Evolutionary conservation across 2,329 filamentous ascomycete species (phyloP).

Genomic region (Coleophoma cylindrospora): DNA sequence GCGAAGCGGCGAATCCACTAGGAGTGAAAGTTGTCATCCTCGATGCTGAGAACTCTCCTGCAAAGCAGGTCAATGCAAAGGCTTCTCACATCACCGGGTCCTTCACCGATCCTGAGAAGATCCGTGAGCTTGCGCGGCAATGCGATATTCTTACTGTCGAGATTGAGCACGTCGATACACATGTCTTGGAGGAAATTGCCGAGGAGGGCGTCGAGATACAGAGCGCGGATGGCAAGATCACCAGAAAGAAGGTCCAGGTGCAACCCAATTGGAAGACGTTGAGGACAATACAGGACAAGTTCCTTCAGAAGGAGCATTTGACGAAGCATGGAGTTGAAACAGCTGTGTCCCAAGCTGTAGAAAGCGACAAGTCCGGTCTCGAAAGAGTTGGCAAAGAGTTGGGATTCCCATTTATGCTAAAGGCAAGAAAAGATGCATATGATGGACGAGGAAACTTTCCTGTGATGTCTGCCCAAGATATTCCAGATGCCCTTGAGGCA

Average conservation of each 20-base stretch:
- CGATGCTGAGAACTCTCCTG: slow-evolving; percentile 69
- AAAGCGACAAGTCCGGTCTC: slow-evolving; percentile 53
- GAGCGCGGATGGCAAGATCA: slow-evolving; percentile 30
- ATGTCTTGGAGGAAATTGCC: slow-evolving; percentile 78
- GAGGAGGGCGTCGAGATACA: slow-evolving; percentile 54
- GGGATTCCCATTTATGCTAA: slow-evolving; percentile 87
- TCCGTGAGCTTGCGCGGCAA: slow-evolving; percentile 69
- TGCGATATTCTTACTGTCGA: slow-evolving; percentile 87
- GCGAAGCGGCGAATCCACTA: slow-evolving; percentile 74
- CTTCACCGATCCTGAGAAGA: slow-evolving; percentile 77
- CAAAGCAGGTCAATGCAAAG: slow-evolving; percentile 80
- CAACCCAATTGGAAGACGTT: slow-evolving; percentile 85
- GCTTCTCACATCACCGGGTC: slow-evolving; percentile 74
- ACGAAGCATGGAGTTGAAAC: slow-evolving; percentile 63
- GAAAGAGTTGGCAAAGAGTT: slow-evolving; percentile 57
- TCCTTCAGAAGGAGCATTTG: slow-evolving; percentile 79
- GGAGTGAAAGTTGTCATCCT: slow-evolving; percentile 81
- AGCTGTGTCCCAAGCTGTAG: slow-evolving; percentile 57
- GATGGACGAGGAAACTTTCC: slow-evolving; percentile 79
- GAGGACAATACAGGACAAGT: slow-evolving; percentile 91
- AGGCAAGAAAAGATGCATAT: slow-evolving; percentile 84
- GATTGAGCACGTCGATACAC: slow-evolving; percentile 92
- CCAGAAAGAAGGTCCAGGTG: slow-evolving; percentile 49
- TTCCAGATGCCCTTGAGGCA: slow-evolving; percentile 61
- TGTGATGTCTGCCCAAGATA: slow-evolving; percentile 52